phyloP scores from a whole-genome alignment of 768 basidiomycete species.

The Galerina sulciceps region DNA sequence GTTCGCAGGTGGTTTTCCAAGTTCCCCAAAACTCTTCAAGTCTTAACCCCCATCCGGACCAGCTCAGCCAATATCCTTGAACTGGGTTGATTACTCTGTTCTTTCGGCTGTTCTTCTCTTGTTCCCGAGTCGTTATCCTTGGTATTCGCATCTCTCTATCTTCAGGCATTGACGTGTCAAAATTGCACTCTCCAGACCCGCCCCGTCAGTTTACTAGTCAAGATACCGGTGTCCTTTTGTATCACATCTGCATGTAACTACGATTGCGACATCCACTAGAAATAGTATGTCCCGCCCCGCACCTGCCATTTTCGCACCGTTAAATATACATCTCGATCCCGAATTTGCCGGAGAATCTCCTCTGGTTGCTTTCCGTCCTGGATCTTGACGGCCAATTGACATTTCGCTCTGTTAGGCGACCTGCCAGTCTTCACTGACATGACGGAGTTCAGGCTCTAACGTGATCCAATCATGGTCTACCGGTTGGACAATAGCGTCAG shows the following conservation, averaged over 20 bases:
- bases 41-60: neutral
- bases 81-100: neutral
- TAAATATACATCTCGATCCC: neutral
- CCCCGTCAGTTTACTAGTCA: too few relatives aligned
- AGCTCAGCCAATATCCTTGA: neutral
- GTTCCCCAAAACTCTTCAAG: neutral
- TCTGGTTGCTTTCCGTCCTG: neutral
- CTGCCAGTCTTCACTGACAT: neutral
- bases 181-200: too few relatives aligned
- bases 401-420: neutral
- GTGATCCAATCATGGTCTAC: too few relatives aligned
- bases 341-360: slow-evolving; percentile 1
- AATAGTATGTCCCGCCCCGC: too few relatives aligned
- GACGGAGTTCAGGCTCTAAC: too few relatives aligned
- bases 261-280: too few relatives aligned
- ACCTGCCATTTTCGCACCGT: too few relatives aligned
- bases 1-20: neutral
- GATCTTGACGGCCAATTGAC: neutral
- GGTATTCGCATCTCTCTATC: slow-evolving; percentile 1
- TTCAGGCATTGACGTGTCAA: slow-evolving; percentile 11
- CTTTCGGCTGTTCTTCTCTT: neutral
- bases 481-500: too few relatives aligned
- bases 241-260: too few relatives aligned
- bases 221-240: neutral
- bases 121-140: neutral